phyloP scores from a whole-genome alignment of 2,329 filamentous ascomycete species.

The Colletotrichum higginsianum region DNA sequence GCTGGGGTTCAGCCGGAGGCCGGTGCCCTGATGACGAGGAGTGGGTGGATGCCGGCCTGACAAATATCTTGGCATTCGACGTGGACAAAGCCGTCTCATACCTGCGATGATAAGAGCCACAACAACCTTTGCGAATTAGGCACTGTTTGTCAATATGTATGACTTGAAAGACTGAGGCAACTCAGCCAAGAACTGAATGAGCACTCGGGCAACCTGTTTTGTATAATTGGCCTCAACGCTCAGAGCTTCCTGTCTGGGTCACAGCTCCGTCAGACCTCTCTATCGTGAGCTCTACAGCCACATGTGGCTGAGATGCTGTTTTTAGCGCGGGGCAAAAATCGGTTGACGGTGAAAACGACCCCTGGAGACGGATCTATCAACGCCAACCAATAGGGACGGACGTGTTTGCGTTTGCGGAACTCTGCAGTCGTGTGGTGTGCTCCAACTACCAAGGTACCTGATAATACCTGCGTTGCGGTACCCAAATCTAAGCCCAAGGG shows the following conservation, averaged over 20 bases:
- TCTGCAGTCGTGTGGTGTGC: conserved; percentile 10
- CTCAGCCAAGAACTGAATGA: background rate
- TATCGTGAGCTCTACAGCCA: background rate
- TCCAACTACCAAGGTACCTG: conserved; percentile 12
- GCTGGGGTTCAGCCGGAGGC: conserved; percentile 30
- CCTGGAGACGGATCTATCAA: background rate
- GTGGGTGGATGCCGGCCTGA: background rate
- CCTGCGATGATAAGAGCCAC: background rate
- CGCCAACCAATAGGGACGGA: conserved; percentile 26
- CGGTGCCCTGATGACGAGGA: background rate
- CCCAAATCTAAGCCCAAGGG: no score
- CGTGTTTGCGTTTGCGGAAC: conserved; percentile 30
- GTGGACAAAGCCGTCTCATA: conserved; percentile 11
- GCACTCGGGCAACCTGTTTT: background rate
- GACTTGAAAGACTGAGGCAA: background rate
- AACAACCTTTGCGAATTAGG: background rate
- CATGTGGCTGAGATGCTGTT: conserved; percentile 9
- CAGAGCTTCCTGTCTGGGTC: background rate
- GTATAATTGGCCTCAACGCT: conserved; percentile 10
- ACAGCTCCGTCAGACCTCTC: background rate
- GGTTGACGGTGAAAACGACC: conserved; percentile 29
- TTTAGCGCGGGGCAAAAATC: conserved; percentile 18
- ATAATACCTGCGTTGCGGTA: no score
- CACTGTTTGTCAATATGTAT: background rate
- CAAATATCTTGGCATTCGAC: conserved; percentile 10